These are phyloP conservation scores for Vigna radiata DNA, from an alignment of 306 rosid genomes.

Conservation along the genomic window DNA sequence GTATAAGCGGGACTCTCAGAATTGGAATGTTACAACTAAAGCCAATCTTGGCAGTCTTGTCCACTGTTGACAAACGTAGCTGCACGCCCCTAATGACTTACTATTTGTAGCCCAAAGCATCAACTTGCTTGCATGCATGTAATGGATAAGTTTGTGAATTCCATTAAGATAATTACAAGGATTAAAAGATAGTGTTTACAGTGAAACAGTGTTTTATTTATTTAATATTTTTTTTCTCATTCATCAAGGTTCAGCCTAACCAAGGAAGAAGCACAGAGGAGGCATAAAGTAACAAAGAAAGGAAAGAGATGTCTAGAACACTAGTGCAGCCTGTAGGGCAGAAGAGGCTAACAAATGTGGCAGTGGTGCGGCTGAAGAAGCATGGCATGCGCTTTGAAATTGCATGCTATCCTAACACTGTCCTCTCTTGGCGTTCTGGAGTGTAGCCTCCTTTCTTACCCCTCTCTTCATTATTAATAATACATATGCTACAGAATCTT, in stretches of 20 bases:
- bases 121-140: constrained; percentile 21
- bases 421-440: constrained; percentile 96
- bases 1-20: too few relatives aligned
- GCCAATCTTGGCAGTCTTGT: not conserved
- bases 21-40: too few relatives aligned
- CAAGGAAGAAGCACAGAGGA: not conserved
- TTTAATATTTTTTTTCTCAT: not conserved
- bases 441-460: constrained; percentile 61
- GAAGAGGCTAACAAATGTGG: constrained; percentile 94
- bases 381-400: constrained; percentile 88
- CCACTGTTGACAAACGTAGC: not conserved
- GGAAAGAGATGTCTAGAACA: constrained; percentile 59
- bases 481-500: not conserved
- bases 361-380: constrained; percentile 89
- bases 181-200: not conserved
- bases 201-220: not conserved
- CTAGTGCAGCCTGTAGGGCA: constrained; percentile 93
- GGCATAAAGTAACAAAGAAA: not conserved
- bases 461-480: not conserved
- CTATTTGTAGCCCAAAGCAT: constrained; percentile 26
- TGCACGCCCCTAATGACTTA: constrained; percentile 13
- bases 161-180: constrained; percentile 22
- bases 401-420: constrained; percentile 93
- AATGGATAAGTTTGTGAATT: constrained; percentile 14
- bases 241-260: not conserved